phyloP scores from a whole-genome alignment of 306 rosid species.

The Lathyrus oleraceus region DNA sequence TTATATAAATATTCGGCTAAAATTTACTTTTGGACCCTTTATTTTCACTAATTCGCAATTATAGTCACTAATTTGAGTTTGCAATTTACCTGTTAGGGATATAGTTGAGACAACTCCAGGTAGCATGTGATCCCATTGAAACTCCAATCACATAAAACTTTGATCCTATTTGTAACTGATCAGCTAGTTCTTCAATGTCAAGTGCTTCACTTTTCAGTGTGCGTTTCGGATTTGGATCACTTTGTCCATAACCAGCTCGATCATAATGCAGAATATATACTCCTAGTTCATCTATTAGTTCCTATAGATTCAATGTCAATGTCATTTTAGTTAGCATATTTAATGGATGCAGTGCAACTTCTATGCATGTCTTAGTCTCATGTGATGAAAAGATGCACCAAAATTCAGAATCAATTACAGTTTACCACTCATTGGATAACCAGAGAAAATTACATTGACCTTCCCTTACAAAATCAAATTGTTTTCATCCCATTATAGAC shows the following conservation, averaged over 20 bases:
- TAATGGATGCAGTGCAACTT: slow-evolving; percentile 18
- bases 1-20: not conserved
- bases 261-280: slow-evolving; percentile 76
- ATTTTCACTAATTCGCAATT: not conserved
- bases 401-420: slow-evolving; percentile 7
- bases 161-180: slow-evolving; percentile 65
- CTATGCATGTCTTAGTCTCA: slow-evolving; percentile 4
- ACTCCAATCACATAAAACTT: slow-evolving; percentile 86
- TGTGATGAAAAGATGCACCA: slow-evolving; percentile 13
- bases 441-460: no score
- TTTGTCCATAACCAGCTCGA: slow-evolving; percentile 91
- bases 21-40: not conserved
- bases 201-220: slow-evolving; percentile 74
- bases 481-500: no score
- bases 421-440: not conserved
- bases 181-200: slow-evolving; percentile 87
- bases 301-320: slow-evolving; percentile 59
- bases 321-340: slow-evolving; percentile 31
- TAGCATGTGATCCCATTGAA: slow-evolving; percentile 85
- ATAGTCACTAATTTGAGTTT: not conserved
- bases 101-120: slow-evolving; percentile 88
- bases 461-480: no score
- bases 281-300: slow-evolving; percentile 71
- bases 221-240: slow-evolving; percentile 83
- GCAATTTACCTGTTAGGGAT: slow-evolving; percentile 76